Evolutionary conservation across 208 protist genomes (phyloP).

Genomic region (Acanthamoeba polyphaga): DNA sequence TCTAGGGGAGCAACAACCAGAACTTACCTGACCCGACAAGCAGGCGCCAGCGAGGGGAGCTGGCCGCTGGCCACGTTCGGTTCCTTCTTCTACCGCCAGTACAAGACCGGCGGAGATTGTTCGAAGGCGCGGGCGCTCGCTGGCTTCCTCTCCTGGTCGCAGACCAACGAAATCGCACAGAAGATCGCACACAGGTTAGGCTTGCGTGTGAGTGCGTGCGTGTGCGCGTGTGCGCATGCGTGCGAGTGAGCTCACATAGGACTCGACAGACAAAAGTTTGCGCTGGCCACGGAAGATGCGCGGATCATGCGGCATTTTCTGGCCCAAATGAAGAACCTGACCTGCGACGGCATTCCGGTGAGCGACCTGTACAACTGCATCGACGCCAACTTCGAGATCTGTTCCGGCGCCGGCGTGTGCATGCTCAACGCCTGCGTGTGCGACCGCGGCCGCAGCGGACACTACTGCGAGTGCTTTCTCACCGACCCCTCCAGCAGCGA

Average conservation of each 20-base stretch:
- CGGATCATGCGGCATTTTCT: neutral
- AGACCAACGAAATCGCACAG: neutral
- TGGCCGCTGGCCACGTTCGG: conserved; percentile 13
- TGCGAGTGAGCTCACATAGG: no score
- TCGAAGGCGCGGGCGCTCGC: neutral
- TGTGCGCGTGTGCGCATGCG: no score
- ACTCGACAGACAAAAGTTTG: neutral
- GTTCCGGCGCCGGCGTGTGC: neutral
- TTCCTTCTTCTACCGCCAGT: neutral
- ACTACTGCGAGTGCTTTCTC: neutral
- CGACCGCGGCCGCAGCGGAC: neutral
- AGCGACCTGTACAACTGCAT: neutral
- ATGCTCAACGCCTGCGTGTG: neutral
- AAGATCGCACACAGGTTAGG: no score
- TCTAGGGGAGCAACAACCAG: no score
- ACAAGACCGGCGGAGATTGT: neutral
- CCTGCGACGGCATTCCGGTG: neutral
- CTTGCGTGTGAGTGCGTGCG: no score
- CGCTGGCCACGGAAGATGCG: no score
- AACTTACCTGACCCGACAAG: neutral
- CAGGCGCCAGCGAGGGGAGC: neutral
- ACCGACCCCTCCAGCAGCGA: no score
- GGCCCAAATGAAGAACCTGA: conserved; percentile 1
- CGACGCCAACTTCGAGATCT: neutral
- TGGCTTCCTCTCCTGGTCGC: conserved; percentile 3